phyloP scores from a whole-genome alignment of 495 filamentous ascomycete species.

The Penicillium maclennaniae region DNA sequence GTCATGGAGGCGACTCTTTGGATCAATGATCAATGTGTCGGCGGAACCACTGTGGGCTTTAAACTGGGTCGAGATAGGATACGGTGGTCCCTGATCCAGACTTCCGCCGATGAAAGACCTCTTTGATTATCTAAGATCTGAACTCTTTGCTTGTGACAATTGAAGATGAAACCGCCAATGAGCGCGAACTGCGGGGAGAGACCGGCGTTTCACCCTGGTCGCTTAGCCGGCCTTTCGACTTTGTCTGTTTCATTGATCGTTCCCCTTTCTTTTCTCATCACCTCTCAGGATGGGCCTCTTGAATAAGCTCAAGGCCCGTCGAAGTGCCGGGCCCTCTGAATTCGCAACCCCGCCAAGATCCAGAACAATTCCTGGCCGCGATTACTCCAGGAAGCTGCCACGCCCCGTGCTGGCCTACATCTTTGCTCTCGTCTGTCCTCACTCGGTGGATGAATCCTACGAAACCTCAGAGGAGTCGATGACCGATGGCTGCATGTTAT shows the following conservation, averaged over 20 bases:
- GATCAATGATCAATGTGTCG: too few relatives aligned
- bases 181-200: not conserved
- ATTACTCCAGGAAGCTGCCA: conserved; percentile 55
- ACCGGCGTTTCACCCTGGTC: not conserved
- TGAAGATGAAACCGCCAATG: not conserved
- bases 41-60: too few relatives aligned
- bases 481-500: conserved; percentile 88
- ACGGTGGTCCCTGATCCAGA: not conserved
- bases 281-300: conserved; percentile 36
- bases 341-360: conserved; percentile 19
- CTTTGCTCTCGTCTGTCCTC: conserved; percentile 80
- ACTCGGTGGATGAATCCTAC: conserved; percentile 71
- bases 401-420: conserved; percentile 63
- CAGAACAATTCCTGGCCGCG: conserved; percentile 22
- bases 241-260: not conserved
- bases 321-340: conserved; percentile 32
- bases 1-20: not conserved
- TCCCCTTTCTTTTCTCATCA: conserved; percentile 1
- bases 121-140: not conserved
- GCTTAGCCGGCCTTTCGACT: not conserved
- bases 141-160: not conserved
- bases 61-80: too few relatives aligned
- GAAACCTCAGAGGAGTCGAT: conserved; percentile 77
- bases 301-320: conserved; percentile 31
- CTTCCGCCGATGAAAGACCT: not conserved